Evolutionary conservation across 148 eudicot species (phyloP).

Genomic region (Fagopyrum esculentum): DNA sequence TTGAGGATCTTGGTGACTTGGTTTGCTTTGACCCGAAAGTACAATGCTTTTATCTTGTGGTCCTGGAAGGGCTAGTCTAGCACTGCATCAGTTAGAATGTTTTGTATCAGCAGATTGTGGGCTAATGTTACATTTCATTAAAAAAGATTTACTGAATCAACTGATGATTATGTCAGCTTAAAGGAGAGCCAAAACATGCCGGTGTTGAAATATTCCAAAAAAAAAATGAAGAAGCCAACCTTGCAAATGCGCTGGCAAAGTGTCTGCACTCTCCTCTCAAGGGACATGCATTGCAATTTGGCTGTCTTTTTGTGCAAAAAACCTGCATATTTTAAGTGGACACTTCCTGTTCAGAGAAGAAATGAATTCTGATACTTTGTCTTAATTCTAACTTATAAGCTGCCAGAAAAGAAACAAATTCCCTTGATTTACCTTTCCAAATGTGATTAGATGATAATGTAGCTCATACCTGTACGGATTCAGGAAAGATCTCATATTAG

Average conservation of each 20-base stretch:
- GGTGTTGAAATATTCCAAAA: too few relatives aligned
- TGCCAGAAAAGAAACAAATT: neutral
- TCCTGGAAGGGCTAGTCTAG: slow-evolving; percentile 84
- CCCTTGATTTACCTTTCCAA: slow-evolving; percentile 32
- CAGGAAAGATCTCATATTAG: neutral
- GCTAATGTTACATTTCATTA: too few relatives aligned
- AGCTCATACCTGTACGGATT: slow-evolving; percentile 34
- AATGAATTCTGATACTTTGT: neutral
- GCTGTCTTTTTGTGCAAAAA: slow-evolving; percentile 40
- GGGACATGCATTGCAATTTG: slow-evolving; percentile 42
- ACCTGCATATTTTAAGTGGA: slow-evolving; percentile 24
- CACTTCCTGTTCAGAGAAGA: neutral
- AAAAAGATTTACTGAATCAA: too few relatives aligned
- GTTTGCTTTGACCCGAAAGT: slow-evolving; percentile 29
- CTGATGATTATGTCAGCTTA: neutral
- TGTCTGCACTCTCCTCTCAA: slow-evolving; percentile 32
- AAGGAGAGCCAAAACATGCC: neutral
- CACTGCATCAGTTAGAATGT: slow-evolving; percentile 43
- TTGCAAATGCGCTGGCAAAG: slow-evolving; percentile 28
- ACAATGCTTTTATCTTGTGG: slow-evolving; percentile 71
- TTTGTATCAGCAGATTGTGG: neutral
- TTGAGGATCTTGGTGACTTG: slow-evolving; percentile 28
- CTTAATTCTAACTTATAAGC: neutral
- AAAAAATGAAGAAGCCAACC: slow-evolving; percentile 19
- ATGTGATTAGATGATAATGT: slow-evolving; percentile 40